A percentile compares a stretch with the other conserved stretches of the same genome.
phyloP scores from a whole-genome alignment of 345 rosid species.

The Lepidium sativum region DNA sequence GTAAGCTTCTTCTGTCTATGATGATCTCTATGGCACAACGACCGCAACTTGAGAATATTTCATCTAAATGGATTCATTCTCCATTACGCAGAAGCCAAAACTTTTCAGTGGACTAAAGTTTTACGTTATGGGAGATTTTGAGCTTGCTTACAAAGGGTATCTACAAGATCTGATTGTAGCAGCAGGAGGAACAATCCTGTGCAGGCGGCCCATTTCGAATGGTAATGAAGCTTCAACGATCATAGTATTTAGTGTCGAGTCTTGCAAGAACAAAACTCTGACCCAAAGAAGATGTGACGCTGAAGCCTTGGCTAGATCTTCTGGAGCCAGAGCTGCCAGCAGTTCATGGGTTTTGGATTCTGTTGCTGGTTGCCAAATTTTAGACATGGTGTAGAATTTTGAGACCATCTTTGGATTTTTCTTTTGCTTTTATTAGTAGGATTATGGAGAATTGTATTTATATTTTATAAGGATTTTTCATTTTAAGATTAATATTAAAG shows the following conservation, averaged over 20 bases:
- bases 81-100: slow-evolving; percentile 53
- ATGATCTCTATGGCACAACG: not conserved
- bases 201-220: slow-evolving; percentile 51
- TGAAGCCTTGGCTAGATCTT: slow-evolving; percentile 51
- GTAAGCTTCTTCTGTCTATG: slow-evolving; percentile 26
- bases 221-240: slow-evolving; percentile 31
- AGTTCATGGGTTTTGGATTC: slow-evolving; percentile 79
- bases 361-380: slow-evolving; percentile 49
- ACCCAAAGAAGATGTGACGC: slow-evolving; percentile 46
- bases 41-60: not conserved
- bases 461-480: too few relatives aligned
- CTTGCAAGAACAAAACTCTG: slow-evolving; percentile 36
- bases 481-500: too few relatives aligned
- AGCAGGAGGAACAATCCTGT: slow-evolving; percentile 66
- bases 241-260: slow-evolving; percentile 62
- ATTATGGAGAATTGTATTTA: too few relatives aligned
- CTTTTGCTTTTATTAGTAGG: too few relatives aligned
- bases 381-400: not conserved
- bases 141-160: slow-evolving; percentile 60
- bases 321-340: slow-evolving; percentile 59
- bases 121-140: slow-evolving; percentile 69
- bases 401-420: not conserved
- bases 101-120: slow-evolving; percentile 39
- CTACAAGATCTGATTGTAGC: slow-evolving; percentile 65
- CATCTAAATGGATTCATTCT: slow-evolving; percentile 3